Percentiles rank a stretch among this genome's conserved stretches.
These are phyloP conservation scores for Conticribra weissflogii DNA, from an alignment of 108 stramenopile species.

Conservation along the genomic window DNA sequence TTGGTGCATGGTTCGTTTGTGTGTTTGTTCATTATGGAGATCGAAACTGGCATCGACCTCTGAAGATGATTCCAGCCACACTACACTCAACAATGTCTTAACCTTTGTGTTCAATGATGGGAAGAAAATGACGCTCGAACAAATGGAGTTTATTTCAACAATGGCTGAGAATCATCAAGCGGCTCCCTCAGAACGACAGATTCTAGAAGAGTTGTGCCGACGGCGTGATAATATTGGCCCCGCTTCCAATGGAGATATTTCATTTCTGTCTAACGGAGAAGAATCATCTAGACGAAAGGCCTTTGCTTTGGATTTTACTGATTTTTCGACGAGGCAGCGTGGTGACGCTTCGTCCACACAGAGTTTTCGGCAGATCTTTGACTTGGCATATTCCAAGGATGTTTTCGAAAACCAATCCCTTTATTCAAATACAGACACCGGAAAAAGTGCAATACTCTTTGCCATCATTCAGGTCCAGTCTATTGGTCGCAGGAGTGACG, in stretches of 20 bases:
- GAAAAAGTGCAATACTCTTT: conserved; percentile 4
- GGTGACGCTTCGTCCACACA: neutral
- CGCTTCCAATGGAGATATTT: neutral
- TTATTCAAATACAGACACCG: neutral
- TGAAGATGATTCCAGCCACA: neutral
- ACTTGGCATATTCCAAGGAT: conserved; percentile 13
- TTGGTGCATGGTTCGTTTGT: conserved; percentile 75
- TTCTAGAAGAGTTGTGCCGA: conserved; percentile 58
- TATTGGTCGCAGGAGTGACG: neutral
- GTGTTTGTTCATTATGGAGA: conserved; percentile 73
- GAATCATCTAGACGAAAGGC: neutral
- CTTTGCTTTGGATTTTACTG: conserved; percentile 6
- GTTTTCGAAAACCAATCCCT: neutral
- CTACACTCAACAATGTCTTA: conserved; percentile 42
- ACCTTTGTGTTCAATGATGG: conserved; percentile 69
- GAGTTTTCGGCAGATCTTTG: neutral
- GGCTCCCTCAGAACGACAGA: conserved; percentile 77
- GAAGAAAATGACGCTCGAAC: conserved; percentile 43
- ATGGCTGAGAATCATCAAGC: conserved; percentile 77
- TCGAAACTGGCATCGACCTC: conserved; percentile 57
- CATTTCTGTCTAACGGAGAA: neutral
- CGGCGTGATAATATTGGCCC: conserved; percentile 14
- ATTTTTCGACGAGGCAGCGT: neutral
- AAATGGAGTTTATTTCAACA: conserved; percentile 55
- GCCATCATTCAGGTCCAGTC: neutral